A percentile compares a stretch with the other conserved stretches of the same genome.
Conservation (phyloP, 306 rosid species). For the Calophaca sinica region DNA sequence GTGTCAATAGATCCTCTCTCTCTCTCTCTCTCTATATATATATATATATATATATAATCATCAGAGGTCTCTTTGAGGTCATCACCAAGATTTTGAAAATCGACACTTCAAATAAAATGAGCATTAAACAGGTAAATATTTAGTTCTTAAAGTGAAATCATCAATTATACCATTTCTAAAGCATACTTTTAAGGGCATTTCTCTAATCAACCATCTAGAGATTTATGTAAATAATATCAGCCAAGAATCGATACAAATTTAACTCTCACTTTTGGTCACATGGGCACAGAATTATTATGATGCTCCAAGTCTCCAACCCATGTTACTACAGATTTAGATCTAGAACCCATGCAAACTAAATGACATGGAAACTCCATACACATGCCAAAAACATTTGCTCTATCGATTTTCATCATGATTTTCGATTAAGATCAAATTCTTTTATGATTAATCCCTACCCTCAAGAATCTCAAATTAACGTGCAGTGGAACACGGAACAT, state of each 20-base stretch:
- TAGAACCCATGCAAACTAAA: neutral
- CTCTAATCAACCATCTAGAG: constrained; percentile 7
- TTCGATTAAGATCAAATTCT: too few species aligned
- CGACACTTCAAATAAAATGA: too few species aligned
- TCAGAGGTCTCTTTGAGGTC: constrained; percentile 35
- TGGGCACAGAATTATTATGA: too few species aligned
- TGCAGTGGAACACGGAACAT: neutral
- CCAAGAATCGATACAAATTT: neutral
- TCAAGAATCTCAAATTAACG: constrained; percentile 3
- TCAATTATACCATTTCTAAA: constrained; percentile 1
- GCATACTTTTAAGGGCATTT: neutral
- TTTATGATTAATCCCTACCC: neutral
- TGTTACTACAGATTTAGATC: neutral
- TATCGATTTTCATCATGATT: too few species aligned
- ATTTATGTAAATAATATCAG: neutral
- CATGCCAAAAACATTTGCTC: constrained; percentile 1
- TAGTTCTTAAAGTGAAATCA: constrained; percentile 15
- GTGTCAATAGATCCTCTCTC: too few species aligned
- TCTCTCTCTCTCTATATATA: too few species aligned
- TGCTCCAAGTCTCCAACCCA: constrained; percentile 3
- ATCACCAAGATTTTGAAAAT: too few species aligned
- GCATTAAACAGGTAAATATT: neutral
- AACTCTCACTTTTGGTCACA: too few species aligned
- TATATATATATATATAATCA: too few species aligned
- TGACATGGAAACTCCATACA: neutral